These are phyloP conservation scores for Spergularia bocconei DNA, from an alignment of 148 eudicot genomes.

Conservation along the genomic window DNA sequence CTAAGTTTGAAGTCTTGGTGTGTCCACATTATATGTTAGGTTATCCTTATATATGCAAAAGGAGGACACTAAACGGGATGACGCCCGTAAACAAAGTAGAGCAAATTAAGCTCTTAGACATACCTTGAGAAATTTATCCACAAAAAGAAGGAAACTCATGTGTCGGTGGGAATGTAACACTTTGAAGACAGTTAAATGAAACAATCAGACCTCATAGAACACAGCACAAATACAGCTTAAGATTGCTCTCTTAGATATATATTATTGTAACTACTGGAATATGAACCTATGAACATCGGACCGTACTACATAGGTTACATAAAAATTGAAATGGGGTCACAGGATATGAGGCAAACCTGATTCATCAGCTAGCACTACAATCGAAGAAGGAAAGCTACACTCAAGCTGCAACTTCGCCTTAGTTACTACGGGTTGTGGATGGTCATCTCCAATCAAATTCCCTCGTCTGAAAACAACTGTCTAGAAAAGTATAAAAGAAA, in stretches of 20 bases:
- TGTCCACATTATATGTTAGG: too few relatives aligned
- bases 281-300: not conserved
- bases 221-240: not conserved
- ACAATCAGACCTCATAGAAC: not conserved
- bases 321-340: not conserved
- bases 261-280: not conserved
- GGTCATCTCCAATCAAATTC: slow-evolving; percentile 73
- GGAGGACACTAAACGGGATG: too few relatives aligned
- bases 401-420: slow-evolving; percentile 54
- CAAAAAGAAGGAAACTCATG: too few relatives aligned
- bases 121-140: not conserved
- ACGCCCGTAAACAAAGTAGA: too few relatives aligned
- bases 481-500: slow-evolving; percentile 28
- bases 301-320: not conserved
- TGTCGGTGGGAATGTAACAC: too few relatives aligned
- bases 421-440: slow-evolving; percentile 64
- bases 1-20: too few relatives aligned
- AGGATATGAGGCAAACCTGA: slow-evolving; percentile 40
- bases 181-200: not conserved
- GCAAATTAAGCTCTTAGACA: not conserved
- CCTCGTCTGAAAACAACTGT: slow-evolving; percentile 78
- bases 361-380: slow-evolving; percentile 75
- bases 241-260: not conserved
- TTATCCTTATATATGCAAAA: too few relatives aligned
- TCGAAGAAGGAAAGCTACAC: slow-evolving; percentile 64